Base-by-base conservation (phyloP, 768 basidiomycete species). In the Suillus decipiens region DNA sequence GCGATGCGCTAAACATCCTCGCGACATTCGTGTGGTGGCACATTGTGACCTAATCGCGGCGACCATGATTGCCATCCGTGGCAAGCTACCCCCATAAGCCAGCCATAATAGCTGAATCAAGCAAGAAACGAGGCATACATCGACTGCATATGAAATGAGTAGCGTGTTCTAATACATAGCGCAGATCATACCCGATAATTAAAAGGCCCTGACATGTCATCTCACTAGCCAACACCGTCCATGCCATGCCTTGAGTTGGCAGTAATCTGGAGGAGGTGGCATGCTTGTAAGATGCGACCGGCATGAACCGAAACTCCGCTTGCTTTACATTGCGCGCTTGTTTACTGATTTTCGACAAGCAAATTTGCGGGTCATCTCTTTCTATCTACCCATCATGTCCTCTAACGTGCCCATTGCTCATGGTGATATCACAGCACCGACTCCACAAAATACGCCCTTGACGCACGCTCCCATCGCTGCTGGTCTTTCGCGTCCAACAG, bases 361-460 rank as follows among this genome's bases (percentile, higher is more conserved):
- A 53, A 68, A 65, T 67, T 63, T 45, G 58, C 69, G 62, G 60
- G 66, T 61, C 62, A 63, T 67, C 70, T 68, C 67, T 71, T 68
- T 70, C 66, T 62, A 61, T 60, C 63, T 63, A 65, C 70, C 72
- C 70, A 72, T 70, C 70, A 92, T 92, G 90, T 89, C 89, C 55
- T 84, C 84, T 72, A 87, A 81, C 72, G 76, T 92, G 60, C 84
- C 87, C 70, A 91, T 92, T 74, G 77, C 80, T 34, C 76, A 79
- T 50, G 73, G 77, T 61, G 85, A 85, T 76, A 79, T 88, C 31
- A 88, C 90, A 3, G 94, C 95, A n/a, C 94, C 95, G 9, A 97
- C 95, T 17, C 95, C 95, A 28, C 91, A 93, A 80, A 96, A 97
- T 78, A 96, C 95, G 3, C 95, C 95, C 12, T 79, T 94, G 65